Percentiles rank a stretch among this genome's conserved stretches.
Conservation (phyloP, 805 yeast genomes). For the Candida railenensis region DNA sequence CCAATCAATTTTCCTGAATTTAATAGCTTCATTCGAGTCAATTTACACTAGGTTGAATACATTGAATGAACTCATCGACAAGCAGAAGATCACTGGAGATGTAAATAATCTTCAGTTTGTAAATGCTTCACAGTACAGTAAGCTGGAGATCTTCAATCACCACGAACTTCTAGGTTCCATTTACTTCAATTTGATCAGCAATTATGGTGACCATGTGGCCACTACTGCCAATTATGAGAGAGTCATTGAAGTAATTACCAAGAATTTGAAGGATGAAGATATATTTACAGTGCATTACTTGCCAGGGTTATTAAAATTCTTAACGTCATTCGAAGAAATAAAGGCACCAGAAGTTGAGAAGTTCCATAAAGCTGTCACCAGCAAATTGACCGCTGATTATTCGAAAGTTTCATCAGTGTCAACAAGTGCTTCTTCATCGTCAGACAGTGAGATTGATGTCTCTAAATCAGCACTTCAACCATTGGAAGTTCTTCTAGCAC, state of each 20-base stretch:
- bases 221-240: slow-evolving; percentile 31
- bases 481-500: slow-evolving; percentile 43
- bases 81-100: slow-evolving; percentile 52
- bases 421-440: slow-evolving; percentile 19
- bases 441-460: slow-evolving; percentile 27
- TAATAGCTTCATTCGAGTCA: slow-evolving; percentile 54
- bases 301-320: slow-evolving; percentile 54
- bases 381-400: slow-evolving; percentile 39
- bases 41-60: slow-evolving; percentile 57
- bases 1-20: slow-evolving; percentile 31
- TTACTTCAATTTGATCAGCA: slow-evolving; percentile 49
- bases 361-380: slow-evolving; percentile 41
- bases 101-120: slow-evolving; percentile 40
- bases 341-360: slow-evolving; percentile 29
- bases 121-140: slow-evolving; percentile 49
- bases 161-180: slow-evolving; percentile 75
- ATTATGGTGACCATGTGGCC: slow-evolving; percentile 29
- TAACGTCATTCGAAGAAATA: slow-evolving; percentile 36
- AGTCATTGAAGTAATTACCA: slow-evolving; percentile 43
- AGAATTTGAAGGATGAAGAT: slow-evolving; percentile 57
- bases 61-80: slow-evolving; percentile 49
- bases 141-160: slow-evolving; percentile 59
- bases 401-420: slow-evolving; percentile 10
- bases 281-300: slow-evolving; percentile 60
- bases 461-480: slow-evolving; percentile 30